A percentile compares a stretch with the other conserved stretches of the same genome.
Conservation (phyloP, 106 monocot species). For the Apostasia ramifera region DNA sequence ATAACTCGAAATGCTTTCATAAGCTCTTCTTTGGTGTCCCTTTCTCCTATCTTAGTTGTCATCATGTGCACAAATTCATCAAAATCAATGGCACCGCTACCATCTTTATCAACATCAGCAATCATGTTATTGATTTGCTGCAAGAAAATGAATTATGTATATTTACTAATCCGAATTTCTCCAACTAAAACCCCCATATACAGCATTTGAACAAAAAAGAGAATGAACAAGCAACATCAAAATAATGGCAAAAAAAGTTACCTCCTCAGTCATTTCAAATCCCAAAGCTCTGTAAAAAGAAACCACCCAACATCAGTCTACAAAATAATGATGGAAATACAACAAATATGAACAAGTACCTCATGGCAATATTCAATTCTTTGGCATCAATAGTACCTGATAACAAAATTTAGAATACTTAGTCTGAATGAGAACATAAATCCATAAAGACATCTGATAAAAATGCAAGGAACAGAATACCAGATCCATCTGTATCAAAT, state of each 20-base stretch:
- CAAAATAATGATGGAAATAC: background rate
- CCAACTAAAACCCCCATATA: background rate
- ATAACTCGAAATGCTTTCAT: conserved; percentile 83
- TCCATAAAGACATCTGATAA: background rate
- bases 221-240: background rate
- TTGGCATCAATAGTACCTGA: conserved; percentile 91
- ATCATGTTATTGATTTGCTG: conserved; percentile 91
- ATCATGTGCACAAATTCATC: conserved; percentile 89
- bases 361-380: conserved; percentile 94
- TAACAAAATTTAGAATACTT: conserved; percentile 5
- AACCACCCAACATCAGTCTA: background rate
- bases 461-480: conserved; percentile 31
- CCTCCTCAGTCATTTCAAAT: conserved; percentile 91
- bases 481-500: conserved; percentile 95
- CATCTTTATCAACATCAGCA: conserved; percentile 94
- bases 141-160: conserved; percentile 11
- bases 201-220: background rate
- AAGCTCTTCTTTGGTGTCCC: conserved; percentile 76
- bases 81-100: conserved; percentile 89
- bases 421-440: background rate
- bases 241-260: conserved; percentile 12
- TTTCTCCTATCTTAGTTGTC: conserved; percentile 93
- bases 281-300: conserved; percentile 80
- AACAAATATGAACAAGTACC: conserved; percentile 36
- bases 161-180: background rate